Evolutionary conservation across 768 basidiomycete genomes (phyloP), one percentile per base, ranked within the genome.

Genomic region (Tylopilus felleus): DNA sequence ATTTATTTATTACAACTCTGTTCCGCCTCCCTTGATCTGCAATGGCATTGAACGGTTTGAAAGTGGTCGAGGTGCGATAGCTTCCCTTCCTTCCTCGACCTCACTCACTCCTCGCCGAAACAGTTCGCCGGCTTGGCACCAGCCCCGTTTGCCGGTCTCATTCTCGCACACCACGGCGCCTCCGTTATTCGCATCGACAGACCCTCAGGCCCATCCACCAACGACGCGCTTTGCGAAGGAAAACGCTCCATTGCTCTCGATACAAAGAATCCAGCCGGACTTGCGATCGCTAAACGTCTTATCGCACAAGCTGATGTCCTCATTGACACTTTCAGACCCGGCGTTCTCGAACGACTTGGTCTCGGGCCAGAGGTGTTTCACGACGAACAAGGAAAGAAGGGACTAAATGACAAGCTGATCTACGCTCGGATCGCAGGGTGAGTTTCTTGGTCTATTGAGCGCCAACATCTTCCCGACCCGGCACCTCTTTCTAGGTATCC

Each of bases 111-210:
- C 19, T 10, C 1, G 12, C 14, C 27, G 17, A 22, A 21, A 10
- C 58, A 92, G 87, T 90, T 92, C 63, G 90, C 85, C 25, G 90
- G 90, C 28, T 77, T 93, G 25, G 90, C 90, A 4, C 90, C 90
- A 1, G 90, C 82, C 1, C 90, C 90, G 0, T 92, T 89, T 60
- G 82, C 88, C 9, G 88, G 88, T 27, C 77, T 92, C 40, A 65
- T 92, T 42, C 78, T 93, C 31, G 84, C 89, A 2, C 90, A 92
- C 70, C 84, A 86, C 60, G 90, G 90, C 4, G 90, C 90, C 33
- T 78, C 78, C 43, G 90, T 93, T 38, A 80, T 80, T 19, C 84
- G 90, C 28, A 76, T 93, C 47, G 90, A 93, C 74, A 77, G 78
- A 44, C 81, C 81, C n/a, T 71, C 69, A 7, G 68, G 74, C 3